phyloP scores from a whole-genome alignment of 805 yeast genomes.

The Cyberlindnera misumaiensis region DNA sequence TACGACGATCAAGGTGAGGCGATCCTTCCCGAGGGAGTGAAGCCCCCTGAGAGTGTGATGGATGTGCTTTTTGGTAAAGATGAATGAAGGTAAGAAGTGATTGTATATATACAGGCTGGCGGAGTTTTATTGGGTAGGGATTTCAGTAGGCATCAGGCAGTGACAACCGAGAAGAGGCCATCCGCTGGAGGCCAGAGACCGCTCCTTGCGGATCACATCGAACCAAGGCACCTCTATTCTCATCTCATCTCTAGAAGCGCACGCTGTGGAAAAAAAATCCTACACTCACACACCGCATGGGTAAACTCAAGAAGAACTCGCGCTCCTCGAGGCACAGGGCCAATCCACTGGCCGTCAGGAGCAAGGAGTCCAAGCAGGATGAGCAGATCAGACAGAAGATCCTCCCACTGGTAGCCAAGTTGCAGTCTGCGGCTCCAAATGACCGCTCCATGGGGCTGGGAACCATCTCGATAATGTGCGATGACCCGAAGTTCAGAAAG shows the following conservation, averaged over 20 bases:
- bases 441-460: slow-evolving; percentile 75
- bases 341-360: slow-evolving; percentile 26
- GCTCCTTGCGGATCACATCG: no score
- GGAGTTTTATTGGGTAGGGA: no score
- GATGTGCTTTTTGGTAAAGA: slow-evolving; percentile 1
- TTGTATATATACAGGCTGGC: no score
- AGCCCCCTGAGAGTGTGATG: slow-evolving; percentile 6
- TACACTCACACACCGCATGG: neutral
- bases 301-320: slow-evolving; percentile 53
- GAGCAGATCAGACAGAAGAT: slow-evolving; percentile 48
- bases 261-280: neutral
- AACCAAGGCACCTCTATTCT: neutral
- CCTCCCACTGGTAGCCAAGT: slow-evolving; percentile 59
- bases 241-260: neutral
- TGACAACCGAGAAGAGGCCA: no score
- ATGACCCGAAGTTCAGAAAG: slow-evolving; percentile 57
- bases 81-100: neutral
- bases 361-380: slow-evolving; percentile 29
- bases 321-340: slow-evolving; percentile 37
- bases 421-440: slow-evolving; percentile 55
- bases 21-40: slow-evolving; percentile 19
- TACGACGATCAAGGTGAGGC: slow-evolving; percentile 40
- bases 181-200: no score
- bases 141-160: no score
- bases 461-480: slow-evolving; percentile 64